phyloP scores from a whole-genome alignment of 164 flowering plant genomes.

The Malania oleifera region DNA sequence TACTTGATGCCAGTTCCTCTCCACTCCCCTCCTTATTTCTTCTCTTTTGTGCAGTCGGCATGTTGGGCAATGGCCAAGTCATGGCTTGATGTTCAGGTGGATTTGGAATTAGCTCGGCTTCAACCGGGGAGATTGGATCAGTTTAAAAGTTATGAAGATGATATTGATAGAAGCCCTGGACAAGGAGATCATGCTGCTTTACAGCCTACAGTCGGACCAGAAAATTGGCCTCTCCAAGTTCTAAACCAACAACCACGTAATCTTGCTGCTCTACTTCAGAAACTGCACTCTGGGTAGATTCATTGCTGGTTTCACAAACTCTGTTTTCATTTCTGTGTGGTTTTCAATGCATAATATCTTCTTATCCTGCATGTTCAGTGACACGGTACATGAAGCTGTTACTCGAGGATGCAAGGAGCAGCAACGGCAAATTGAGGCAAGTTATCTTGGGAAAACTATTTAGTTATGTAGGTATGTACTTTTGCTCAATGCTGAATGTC shows the following conservation, averaged over 20 bases:
- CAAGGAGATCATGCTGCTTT: slow-evolving; percentile 26
- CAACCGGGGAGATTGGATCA: slow-evolving; percentile 56
- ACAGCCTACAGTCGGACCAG: slow-evolving; percentile 47
- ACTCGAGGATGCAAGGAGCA: slow-evolving; percentile 91
- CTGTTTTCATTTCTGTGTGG: not conserved
- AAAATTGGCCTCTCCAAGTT: slow-evolving; percentile 88
- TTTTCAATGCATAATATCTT: not conserved
- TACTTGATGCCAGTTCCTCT: not conserved
- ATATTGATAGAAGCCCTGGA: slow-evolving; percentile 48
- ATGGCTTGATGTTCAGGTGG: slow-evolving; percentile 90
- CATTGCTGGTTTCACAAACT: not conserved
- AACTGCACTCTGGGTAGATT: slow-evolving; percentile 84
- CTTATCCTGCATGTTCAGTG: slow-evolving; percentile 39
- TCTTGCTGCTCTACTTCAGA: slow-evolving; percentile 83
- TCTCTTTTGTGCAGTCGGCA: slow-evolving; percentile 68
- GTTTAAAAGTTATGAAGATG: slow-evolving; percentile 51
- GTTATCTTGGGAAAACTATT: slow-evolving; percentile 1
- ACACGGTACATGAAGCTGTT: slow-evolving; percentile 82
- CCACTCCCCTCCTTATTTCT: no score
- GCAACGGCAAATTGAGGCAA: slow-evolving; percentile 92
- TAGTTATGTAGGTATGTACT: not conserved
- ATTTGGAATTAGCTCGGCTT: slow-evolving; percentile 60
- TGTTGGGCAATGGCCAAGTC: slow-evolving; percentile 99
- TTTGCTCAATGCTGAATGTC: not conserved
- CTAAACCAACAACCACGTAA: slow-evolving; percentile 78